phyloP scores from a whole-genome alignment of 108 stramenopile species.

The Nitzschia sp. region DNA sequence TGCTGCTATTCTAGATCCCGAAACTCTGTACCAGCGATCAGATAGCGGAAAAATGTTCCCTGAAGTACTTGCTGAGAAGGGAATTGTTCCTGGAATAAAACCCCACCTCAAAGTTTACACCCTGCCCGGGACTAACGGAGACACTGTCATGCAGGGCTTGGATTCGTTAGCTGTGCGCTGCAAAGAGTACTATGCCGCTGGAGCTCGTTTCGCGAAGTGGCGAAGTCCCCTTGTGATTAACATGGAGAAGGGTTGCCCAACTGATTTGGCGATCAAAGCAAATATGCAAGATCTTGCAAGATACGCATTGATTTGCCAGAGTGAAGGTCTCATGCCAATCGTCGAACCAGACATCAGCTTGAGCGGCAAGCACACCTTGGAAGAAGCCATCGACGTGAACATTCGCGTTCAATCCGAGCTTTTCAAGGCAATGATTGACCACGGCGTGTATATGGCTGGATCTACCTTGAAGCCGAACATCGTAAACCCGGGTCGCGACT shows the following conservation, averaged over 20 bases:
- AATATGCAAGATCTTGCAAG: constrained; percentile 82
- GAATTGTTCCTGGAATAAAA: constrained; percentile 91
- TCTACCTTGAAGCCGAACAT: constrained; percentile 92
- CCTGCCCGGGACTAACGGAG: constrained; percentile 80
- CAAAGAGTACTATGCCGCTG: constrained; percentile 85
- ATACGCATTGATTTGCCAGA: constrained; percentile 91
- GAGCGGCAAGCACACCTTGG: constrained; percentile 54
- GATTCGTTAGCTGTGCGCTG: constrained; percentile 84
- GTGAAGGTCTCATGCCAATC: constrained; percentile 90
- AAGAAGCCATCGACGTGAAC: constrained; percentile 58
- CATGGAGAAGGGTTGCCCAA: constrained; percentile 65
- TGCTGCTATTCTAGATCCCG: constrained; percentile 91
- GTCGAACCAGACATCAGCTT: constrained; percentile 92
- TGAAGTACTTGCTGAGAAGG: constrained; percentile 64
- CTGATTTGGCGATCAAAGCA: constrained; percentile 79
- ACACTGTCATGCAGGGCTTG: constrained; percentile 89
- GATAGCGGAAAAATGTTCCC: constrained; percentile 77
- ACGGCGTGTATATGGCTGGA: constrained; percentile 89
- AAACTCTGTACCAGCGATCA: constrained; percentile 83
- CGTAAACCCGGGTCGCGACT: constrained; percentile 82
- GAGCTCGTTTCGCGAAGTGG: constrained; percentile 95
- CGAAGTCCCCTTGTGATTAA: constrained; percentile 60
- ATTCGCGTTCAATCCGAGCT: constrained; percentile 51
- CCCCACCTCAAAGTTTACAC: constrained; percentile 74
- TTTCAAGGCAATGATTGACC: constrained; percentile 90